A percentile compares a stretch with the other conserved stretches of the same genome.
Evolutionary conservation across 1,284 basidiomycete species (phyloP).

Genomic region (Cutaneotrichosporon sp.): DNA sequence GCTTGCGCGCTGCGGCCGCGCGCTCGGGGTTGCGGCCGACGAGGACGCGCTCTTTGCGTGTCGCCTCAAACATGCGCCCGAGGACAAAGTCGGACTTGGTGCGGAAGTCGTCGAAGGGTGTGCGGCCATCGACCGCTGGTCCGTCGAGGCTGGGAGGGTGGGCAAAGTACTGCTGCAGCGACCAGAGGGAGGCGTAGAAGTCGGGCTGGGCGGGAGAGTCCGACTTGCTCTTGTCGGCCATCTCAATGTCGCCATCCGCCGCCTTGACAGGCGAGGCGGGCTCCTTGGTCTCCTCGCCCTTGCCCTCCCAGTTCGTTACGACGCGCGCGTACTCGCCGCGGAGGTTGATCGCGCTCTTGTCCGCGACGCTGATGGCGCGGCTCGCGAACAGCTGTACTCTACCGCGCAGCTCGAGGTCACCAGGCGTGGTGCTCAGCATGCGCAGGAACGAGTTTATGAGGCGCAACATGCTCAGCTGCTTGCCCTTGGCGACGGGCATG

Average conservation of each 20-base stretch:
- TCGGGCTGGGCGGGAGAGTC: slow-evolving; percentile 27
- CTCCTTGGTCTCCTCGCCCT: background rate
- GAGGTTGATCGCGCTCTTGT: slow-evolving; percentile 51
- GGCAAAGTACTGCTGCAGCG: slow-evolving; percentile 50
- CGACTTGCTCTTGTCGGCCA: slow-evolving; percentile 10
- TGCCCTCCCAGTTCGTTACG: slow-evolving; percentile 44
- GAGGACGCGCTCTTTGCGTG: slow-evolving; percentile 36
- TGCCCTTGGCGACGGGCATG: slow-evolving; percentile 49
- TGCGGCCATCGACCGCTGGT: slow-evolving; percentile 27
- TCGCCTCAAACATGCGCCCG: slow-evolving; percentile 43
- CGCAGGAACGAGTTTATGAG: slow-evolving; percentile 48
- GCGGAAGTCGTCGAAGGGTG: slow-evolving; percentile 43
- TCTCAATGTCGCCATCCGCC: slow-evolving; percentile 9
- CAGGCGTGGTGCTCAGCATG: slow-evolving; percentile 43
- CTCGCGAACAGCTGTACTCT: slow-evolving; percentile 48
- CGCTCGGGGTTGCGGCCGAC: slow-evolving; percentile 32
- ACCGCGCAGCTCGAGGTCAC: slow-evolving; percentile 46
- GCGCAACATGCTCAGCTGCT: slow-evolving; percentile 46
- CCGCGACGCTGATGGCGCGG: slow-evolving; percentile 44
- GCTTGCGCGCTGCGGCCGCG: slow-evolving; percentile 26
- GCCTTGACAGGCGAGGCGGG: background rate
- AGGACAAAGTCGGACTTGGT: slow-evolving; percentile 45
- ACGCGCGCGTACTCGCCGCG: slow-evolving; percentile 46
- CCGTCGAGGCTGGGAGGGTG: slow-evolving; percentile 46
- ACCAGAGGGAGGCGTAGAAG: slow-evolving; percentile 52